These are phyloP conservation scores for Aspergillus kassunensis DNA, from an alignment of 495 filamentous ascomycete species.

Conservation along the genomic window DNA sequence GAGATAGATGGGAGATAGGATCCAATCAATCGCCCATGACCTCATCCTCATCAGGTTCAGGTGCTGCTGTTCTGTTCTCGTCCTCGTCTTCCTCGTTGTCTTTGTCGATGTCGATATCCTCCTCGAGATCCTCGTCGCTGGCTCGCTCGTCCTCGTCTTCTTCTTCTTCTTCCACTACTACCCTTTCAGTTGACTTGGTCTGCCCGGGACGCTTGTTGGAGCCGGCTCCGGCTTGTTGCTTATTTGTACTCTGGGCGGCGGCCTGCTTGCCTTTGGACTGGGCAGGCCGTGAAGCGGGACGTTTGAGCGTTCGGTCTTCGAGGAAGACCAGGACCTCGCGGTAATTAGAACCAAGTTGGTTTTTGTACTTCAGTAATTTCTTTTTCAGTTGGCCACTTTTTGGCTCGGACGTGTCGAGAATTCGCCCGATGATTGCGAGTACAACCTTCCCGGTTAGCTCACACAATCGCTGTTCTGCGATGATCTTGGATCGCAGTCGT, in stretches of 20 bases:
- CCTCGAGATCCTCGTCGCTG: constrained; percentile 23
- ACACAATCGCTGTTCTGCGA: constrained; percentile 79
- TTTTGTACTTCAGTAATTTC: constrained; percentile 63
- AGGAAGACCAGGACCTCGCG: constrained; percentile 72
- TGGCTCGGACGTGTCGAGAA: constrained; percentile 60
- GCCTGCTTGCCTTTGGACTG: constrained; percentile 47
- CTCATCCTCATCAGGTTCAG: constrained; percentile 60
- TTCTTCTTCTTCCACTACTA: constrained; percentile 33
- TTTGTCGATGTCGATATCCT: constrained; percentile 49
- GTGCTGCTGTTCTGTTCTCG: constrained; percentile 26
- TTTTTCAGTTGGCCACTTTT: constrained; percentile 57
- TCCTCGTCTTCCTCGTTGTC: constrained; percentile 49
- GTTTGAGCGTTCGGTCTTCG: constrained; percentile 54
- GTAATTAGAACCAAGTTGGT: constrained; percentile 66
- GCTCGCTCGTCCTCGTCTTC: constrained; percentile 7
- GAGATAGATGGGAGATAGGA: constrained; percentile 5
- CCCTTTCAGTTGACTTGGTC: constrained; percentile 38
- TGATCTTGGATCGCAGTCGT: constrained; percentile 55
- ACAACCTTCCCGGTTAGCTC: constrained; percentile 80
- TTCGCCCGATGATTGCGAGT: constrained; percentile 66
- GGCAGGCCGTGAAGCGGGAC: constrained; percentile 16
- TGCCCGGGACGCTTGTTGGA: constrained; percentile 26
- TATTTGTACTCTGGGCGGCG: constrained; percentile 27
- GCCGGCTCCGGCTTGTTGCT: constrained; percentile 31
- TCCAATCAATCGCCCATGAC: constrained; percentile 62